Conservation (phyloP, 495 filamentous ascomycete species). For the Darksidea phi region DNA sequence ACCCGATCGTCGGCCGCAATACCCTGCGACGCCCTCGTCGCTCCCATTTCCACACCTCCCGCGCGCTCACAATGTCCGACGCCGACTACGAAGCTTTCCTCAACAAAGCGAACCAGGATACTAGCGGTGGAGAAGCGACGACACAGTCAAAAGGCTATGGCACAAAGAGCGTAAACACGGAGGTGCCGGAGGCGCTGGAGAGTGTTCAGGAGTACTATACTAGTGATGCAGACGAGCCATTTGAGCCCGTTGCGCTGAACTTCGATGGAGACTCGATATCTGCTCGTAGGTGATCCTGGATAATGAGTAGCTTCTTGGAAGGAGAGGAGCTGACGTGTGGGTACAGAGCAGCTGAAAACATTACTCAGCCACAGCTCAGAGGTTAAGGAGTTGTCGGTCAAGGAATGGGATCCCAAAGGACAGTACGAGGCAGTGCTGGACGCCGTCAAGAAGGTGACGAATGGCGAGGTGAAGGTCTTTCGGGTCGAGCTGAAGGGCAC, state of each 20-base stretch:
- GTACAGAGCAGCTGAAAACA: conserved; percentile 56
- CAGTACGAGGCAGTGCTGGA: conserved; percentile 59
- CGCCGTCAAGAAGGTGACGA: conserved; percentile 54
- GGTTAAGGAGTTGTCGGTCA: conserved; percentile 53
- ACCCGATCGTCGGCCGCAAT: background rate
- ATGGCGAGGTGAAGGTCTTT: conserved; percentile 74
- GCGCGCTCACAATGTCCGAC: conserved; percentile 62
- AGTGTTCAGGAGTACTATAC: conserved; percentile 64
- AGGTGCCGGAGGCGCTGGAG: conserved; percentile 60
- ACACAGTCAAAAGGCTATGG: conserved; percentile 33
- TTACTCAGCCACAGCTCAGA: conserved; percentile 56
- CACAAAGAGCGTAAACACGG: conserved; percentile 48
- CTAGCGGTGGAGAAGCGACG: conserved; percentile 43
- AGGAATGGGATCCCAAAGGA: conserved; percentile 62
- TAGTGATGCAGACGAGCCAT: conserved; percentile 82
- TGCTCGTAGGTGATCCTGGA: conserved; percentile 34
- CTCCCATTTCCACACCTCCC: conserved; percentile 32
- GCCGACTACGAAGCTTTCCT: conserved; percentile 78
- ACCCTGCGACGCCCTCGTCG: background rate
- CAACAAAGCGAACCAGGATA: conserved; percentile 77
- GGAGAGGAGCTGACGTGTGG: conserved; percentile 1
- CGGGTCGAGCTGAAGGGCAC: conserved; percentile 59
- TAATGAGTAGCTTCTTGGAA: no score
- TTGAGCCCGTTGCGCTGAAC: conserved; percentile 67
- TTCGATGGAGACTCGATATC: conserved; percentile 52